Base-by-base conservation (phyloP, 2,329 filamentous ascomycete species). In the Fusarium virguliforme region DNA sequence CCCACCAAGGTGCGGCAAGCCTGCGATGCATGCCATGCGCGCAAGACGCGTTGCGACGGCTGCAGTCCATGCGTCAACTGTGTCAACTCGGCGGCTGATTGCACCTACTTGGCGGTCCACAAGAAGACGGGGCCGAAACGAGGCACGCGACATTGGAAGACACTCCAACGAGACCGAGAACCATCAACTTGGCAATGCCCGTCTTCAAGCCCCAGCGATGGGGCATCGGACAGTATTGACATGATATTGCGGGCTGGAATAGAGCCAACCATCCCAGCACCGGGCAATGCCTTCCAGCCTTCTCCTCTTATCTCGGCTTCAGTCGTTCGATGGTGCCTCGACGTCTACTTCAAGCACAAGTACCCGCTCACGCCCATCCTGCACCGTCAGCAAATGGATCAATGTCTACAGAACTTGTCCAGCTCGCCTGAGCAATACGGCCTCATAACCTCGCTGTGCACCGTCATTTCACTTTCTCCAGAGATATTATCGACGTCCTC, bases 281-380 rank as follows among this genome's bases (percentile, higher is more conserved):
- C 18, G 3, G 38, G 38, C 0, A 26, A 26, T 0, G 37, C 53
- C 10, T n/a, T 22, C 3, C 37, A 32, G 24, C 66, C 64, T 12
- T 71, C 64, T 1, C 38, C 67, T 13, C 41, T 34, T 37, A 53
- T 76, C 6, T 64, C 62, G 0, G 53, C 55, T 2, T 43, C 65
- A 4, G 55, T 77, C 3, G 60, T 80, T 15, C 55, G 35, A 40
- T 73, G 71, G 50, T 79, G 76, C 18, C 38, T 81, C 0, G 72
- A 79, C 48, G 78, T 74, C 1, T 81, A 78, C 26, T 79, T 80
- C 50, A 74, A 66, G 30, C 78, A 80, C 56, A 81, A 80, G 56
- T 80, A 80, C 18, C 77, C 78, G 0, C 75, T 81, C 4, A 80
- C 78, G 15, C 79, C 79, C 0, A 76, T 81, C 13, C 26, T 80